Percentiles rank a stretch among this genome's conserved stretches.
Evolutionary conservation across 83 land plant genomes (phyloP).

Genomic region (Picea abies): DNA sequence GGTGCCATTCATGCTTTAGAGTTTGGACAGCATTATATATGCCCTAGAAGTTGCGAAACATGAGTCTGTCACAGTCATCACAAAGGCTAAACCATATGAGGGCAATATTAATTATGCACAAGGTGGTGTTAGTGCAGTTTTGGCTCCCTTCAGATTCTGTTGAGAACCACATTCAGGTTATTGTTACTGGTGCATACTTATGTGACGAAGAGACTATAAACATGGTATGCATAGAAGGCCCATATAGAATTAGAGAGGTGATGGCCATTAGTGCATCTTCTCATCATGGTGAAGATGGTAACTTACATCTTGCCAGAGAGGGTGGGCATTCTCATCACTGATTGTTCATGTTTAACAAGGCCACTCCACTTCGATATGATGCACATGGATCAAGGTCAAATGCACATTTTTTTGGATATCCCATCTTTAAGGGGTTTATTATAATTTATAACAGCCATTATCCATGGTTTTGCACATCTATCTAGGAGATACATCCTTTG

Average conservation of each 20-base stretch:
- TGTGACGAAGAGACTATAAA: conserved; percentile 96
- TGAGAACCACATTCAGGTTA: conserved; percentile 88
- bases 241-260: conserved; percentile 87
- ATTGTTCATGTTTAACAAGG: conserved; percentile 66
- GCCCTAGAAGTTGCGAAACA: conserved; percentile 81
- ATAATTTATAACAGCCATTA: too few species aligned
- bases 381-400: too few species aligned
- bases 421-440: too few species aligned
- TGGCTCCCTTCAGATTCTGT: conserved; percentile 83
- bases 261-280: conserved; percentile 96
- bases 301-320: conserved; percentile 93
- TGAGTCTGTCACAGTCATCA: conserved; percentile 90
- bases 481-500: too few species aligned
- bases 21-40: too few species aligned
- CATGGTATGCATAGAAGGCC: conserved; percentile 99
- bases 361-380: too few species aligned
- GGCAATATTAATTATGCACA: conserved; percentile 98
- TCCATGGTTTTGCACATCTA: too few species aligned
- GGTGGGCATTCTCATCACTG: conserved; percentile 98
- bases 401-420: too few species aligned
- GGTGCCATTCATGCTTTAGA: too few species aligned
- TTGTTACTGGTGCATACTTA: conserved; percentile 90
- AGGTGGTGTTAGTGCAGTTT: conserved; percentile 98
- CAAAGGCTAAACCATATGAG: conserved; percentile 96
- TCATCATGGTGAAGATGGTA: conserved; percentile 98